Evolutionary conservation across 2,329 filamentous ascomycete species (phyloP).

Genomic region (Sclerotinia borealis): DNA sequence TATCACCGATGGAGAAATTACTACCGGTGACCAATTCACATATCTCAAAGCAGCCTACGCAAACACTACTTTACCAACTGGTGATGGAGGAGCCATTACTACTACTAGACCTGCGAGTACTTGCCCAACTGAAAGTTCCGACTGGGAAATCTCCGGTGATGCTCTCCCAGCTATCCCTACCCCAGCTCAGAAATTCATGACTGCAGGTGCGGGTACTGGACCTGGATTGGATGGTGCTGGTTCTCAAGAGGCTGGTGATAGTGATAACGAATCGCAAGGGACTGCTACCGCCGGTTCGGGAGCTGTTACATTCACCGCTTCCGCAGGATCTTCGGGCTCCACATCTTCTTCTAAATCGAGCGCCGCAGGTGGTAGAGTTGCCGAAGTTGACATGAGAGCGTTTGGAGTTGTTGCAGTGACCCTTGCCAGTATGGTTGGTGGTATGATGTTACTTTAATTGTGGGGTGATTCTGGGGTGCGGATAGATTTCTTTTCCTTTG

Average conservation of each 20-base stretch:
- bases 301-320: slow-evolving; percentile 19
- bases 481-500: background rate
- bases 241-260: slow-evolving; percentile 31
- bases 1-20: slow-evolving; percentile 34
- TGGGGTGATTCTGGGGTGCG: background rate
- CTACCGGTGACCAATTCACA: slow-evolving; percentile 41
- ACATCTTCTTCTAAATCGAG: background rate
- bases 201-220: slow-evolving; percentile 43
- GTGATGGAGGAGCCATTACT: slow-evolving; percentile 45
- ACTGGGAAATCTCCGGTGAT: slow-evolving; percentile 43
- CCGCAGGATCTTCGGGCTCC: slow-evolving; percentile 6
- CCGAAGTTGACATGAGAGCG: background rate
- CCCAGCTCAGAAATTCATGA: slow-evolving; percentile 37
- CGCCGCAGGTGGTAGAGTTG: background rate
- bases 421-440: background rate
- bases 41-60: slow-evolving; percentile 42
- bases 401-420: background rate
- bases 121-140: slow-evolving; percentile 40
- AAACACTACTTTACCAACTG: slow-evolving; percentile 40
- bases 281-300: slow-evolving; percentile 25
- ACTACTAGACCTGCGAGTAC: slow-evolving; percentile 30
- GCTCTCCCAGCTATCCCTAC: slow-evolving; percentile 44
- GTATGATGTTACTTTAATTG: slow-evolving; percentile 3
- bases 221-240: slow-evolving; percentile 34
- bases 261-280: slow-evolving; percentile 21